A percentile compares a stretch with the other conserved stretches of the same genome.
Conservation (phyloP, 768 basidiomycete species). For the Lactifluus echinatus region DNA sequence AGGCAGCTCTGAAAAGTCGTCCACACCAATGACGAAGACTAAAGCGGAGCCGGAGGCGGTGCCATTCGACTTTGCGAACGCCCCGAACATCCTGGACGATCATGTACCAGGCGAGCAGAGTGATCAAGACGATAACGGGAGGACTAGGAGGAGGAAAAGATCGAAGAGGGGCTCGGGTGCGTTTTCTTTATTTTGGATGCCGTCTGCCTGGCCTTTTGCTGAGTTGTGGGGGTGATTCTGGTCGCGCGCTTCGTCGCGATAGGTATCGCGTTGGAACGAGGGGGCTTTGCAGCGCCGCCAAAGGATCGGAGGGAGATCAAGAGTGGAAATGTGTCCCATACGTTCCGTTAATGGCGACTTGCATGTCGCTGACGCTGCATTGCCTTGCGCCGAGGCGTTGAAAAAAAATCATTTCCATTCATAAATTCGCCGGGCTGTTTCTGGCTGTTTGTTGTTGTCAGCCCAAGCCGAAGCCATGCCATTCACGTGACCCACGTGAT, state of each 20-base stretch:
- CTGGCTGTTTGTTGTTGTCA: too few relatives aligned
- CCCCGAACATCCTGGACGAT: constrained; percentile 68
- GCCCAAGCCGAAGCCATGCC: too few relatives aligned
- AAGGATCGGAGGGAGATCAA: constrained; percentile 28
- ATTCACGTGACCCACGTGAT: too few relatives aligned
- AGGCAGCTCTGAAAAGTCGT: constrained; percentile 11
- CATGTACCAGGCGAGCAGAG: constrained; percentile 26
- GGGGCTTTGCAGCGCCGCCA: constrained; percentile 27
- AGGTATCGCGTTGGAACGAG: constrained; percentile 22
- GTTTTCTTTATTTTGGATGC: background rate
- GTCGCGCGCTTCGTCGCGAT: background rate
- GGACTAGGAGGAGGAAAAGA: constrained; percentile 27
- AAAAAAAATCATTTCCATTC: too few relatives aligned
- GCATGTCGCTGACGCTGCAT: too few relatives aligned
- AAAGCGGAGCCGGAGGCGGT: constrained; percentile 26
- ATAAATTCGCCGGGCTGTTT: too few relatives aligned
- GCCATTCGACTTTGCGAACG: constrained; percentile 60
- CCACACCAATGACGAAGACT: constrained; percentile 13
- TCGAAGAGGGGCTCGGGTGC: constrained; percentile 30
- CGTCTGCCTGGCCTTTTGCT: background rate
- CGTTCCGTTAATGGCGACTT: constrained; percentile 23
- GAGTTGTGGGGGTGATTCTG: background rate
- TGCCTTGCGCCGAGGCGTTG: too few relatives aligned
- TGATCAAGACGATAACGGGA: constrained; percentile 29
- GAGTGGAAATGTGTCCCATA: constrained; percentile 30